phyloP scores from a whole-genome alignment of 2,329 filamentous ascomycete genomes.

The Aspergillus aculeatinus region DNA sequence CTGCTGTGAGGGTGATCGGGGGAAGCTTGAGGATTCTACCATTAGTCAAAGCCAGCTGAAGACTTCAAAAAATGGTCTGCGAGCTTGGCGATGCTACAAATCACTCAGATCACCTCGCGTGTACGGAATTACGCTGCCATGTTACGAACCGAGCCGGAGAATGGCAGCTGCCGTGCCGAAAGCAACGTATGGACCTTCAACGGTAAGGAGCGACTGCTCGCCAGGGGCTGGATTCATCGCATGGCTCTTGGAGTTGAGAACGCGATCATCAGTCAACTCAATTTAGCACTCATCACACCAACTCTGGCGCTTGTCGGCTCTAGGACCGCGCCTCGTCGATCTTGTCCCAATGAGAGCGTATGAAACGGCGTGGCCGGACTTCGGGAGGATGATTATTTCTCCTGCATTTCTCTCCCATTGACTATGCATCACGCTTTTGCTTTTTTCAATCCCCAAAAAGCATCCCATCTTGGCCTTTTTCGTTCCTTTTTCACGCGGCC shows the following conservation, averaged over 20 bases:
- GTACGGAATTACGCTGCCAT: constrained; percentile 10
- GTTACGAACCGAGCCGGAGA: constrained; percentile 18
- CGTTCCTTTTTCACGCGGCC: neutral
- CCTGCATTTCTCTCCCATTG: neutral
- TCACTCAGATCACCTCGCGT: constrained; percentile 14
- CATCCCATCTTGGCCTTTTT: neutral
- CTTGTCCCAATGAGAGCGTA: constrained; percentile 9
- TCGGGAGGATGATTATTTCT: constrained; percentile 4
- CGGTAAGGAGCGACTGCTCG: neutral
- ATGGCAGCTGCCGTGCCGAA: constrained; percentile 12
- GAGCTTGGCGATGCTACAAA: neutral
- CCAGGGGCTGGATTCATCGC: too few species aligned
- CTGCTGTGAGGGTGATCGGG: neutral
- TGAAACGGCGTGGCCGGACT: constrained; percentile 9
- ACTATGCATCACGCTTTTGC: neutral
- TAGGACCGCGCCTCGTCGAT: constrained; percentile 10
- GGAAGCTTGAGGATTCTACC: neutral
- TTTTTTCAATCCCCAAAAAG: neutral
- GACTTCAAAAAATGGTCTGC: neutral
- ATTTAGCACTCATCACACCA: neutral
- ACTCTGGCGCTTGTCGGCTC: constrained; percentile 6
- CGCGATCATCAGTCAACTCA: neutral
- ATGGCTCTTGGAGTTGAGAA: neutral
- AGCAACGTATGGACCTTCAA: neutral
- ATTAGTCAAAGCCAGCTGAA: neutral